phyloP scores from a whole-genome alignment of 768 basidiomycete species.

The Phlebiopsis flavidoalba region DNA sequence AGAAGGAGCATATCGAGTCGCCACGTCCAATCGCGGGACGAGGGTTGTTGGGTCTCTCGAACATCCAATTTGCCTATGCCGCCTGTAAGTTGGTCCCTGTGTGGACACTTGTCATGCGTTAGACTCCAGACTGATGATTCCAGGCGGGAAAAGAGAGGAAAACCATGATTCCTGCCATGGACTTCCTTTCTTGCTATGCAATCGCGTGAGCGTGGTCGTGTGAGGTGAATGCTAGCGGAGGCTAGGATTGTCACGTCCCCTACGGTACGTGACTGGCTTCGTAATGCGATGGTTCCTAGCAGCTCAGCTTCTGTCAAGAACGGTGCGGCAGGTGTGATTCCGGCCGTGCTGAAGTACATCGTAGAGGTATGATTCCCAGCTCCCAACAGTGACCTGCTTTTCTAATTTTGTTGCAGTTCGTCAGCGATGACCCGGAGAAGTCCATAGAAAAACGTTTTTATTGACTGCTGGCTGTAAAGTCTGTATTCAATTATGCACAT shows the following conservation, averaged over 20 bases:
- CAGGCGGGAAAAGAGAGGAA: too few relatives aligned
- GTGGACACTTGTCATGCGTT: not conserved
- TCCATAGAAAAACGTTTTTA: constrained; percentile 84
- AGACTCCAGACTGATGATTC: not conserved
- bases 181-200: constrained; percentile 91
- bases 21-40: constrained; percentile 21
- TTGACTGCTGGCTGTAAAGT: constrained; percentile 76
- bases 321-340: constrained; percentile 92
- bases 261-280: constrained; percentile 31
- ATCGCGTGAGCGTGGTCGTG: constrained; percentile 96
- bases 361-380: constrained; percentile 46
- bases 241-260: constrained; percentile 93
- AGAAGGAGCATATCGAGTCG: not conserved
- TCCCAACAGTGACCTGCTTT: not conserved
- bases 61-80: constrained; percentile 80
- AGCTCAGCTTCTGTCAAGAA: constrained; percentile 33
- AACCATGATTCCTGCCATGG: constrained; percentile 88
- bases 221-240: constrained; percentile 91
- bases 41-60: constrained; percentile 72
- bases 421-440: constrained; percentile 87
- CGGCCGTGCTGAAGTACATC: constrained; percentile 87
- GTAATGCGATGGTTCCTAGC: not conserved
- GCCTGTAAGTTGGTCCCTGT: constrained; percentile 48
- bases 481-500: constrained; percentile 1
- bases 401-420: constrained; percentile 45